Conservation (phyloP, 2,329 filamentous ascomycete genomes). For the Monosporascus sp. region DNA sequence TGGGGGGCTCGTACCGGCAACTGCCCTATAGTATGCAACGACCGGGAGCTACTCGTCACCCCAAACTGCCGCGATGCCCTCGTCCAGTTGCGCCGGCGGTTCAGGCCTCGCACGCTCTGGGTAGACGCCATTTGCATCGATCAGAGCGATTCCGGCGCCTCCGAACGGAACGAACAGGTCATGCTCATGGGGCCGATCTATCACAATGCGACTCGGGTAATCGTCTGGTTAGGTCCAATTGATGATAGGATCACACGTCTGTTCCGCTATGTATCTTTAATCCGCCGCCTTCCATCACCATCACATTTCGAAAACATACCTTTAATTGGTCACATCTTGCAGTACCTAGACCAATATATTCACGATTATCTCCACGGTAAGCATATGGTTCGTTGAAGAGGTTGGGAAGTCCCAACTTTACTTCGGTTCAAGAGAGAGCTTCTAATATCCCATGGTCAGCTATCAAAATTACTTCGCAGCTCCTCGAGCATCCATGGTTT, state of each 20-base stretch:
- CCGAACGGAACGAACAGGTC: slow-evolving; percentile 13
- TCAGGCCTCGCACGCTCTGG: slow-evolving; percentile 6
- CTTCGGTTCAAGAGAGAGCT: not conserved
- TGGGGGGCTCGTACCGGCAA: slow-evolving; percentile 3
- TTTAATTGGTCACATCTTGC: too few species aligned
- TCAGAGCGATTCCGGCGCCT: not conserved
- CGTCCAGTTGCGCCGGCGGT: not conserved
- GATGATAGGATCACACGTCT: not conserved
- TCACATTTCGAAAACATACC: too few species aligned
- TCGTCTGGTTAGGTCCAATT: slow-evolving; percentile 13
- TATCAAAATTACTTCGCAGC: not conserved
- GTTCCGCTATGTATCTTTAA: not conserved
- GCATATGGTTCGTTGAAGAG: too few species aligned
- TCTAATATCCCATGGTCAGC: not conserved
- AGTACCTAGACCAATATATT: rapidly evolving
- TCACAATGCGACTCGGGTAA: slow-evolving; percentile 4
- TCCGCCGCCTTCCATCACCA: not conserved
- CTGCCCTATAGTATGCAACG: slow-evolving; percentile 4
- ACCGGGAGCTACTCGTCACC: slow-evolving; percentile 3
- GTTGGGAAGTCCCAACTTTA: not conserved
- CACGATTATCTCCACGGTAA: too few species aligned
- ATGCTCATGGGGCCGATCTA: slow-evolving; percentile 16
- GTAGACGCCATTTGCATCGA: slow-evolving; percentile 4
- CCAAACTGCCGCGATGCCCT: slow-evolving; percentile 5
- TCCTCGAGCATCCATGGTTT: slow-evolving; percentile 8